These are phyloP conservation scores for Sophora flavescens DNA, from an alignment of 306 rosid genomes.

Conservation along the genomic window DNA sequence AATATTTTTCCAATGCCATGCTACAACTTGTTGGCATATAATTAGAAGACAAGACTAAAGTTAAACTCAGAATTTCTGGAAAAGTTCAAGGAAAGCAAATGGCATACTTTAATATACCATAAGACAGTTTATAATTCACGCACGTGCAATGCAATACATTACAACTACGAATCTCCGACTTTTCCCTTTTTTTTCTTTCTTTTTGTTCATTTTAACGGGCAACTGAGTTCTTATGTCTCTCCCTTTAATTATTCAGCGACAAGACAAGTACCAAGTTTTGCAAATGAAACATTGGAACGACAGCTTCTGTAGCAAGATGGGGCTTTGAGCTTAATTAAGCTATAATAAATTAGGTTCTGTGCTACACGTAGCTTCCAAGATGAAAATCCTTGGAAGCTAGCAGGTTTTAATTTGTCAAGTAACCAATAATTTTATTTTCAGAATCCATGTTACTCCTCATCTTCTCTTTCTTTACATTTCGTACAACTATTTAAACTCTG, in stretches of 20 bases:
- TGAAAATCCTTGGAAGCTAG: conserved; percentile 3
- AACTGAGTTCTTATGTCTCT: conserved; percentile 31
- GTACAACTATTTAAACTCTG: conserved; percentile 10
- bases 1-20: no score
- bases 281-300: background rate
- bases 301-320: background rate
- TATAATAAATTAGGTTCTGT: conserved; percentile 35
- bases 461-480: background rate
- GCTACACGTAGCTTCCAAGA: conserved; percentile 21
- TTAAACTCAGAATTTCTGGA: background rate
- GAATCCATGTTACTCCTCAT: background rate
- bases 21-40: background rate
- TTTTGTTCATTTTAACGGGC: conserved; percentile 9
- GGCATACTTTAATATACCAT: background rate
- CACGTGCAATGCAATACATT: background rate
- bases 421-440: background rate
- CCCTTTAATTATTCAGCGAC: background rate
- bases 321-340: background rate
- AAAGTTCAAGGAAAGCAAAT: background rate
- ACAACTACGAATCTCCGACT: background rate
- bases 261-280: background rate
- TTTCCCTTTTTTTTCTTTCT: background rate
- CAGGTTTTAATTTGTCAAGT: conserved; percentile 3
- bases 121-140: background rate
- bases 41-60: background rate